phyloP scores from a whole-genome alignment of 768 basidiomycete species.

The Termitomyces eurrhizus region DNA sequence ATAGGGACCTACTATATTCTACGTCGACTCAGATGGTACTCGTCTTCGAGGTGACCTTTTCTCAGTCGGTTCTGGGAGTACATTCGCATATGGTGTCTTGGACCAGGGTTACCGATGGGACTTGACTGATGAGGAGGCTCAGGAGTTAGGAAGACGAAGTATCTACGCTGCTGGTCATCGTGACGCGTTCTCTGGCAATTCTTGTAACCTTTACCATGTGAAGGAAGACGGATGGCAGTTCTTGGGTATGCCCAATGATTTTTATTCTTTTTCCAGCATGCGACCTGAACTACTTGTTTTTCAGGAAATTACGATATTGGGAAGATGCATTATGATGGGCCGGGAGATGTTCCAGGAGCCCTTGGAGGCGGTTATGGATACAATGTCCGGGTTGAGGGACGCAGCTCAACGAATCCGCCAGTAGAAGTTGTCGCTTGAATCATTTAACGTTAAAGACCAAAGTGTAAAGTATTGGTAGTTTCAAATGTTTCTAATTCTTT shows the following conservation, averaged over 20 bases:
- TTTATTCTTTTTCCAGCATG: background rate
- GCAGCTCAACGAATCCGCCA: conserved; percentile 49
- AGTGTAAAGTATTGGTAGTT: conserved; percentile 13
- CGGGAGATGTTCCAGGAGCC: conserved; percentile 62
- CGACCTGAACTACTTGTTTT: conserved; percentile 8
- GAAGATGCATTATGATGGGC: conserved; percentile 88
- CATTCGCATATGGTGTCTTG: conserved; percentile 97
- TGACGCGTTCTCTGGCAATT: conserved; percentile 95
- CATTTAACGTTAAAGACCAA: background rate
- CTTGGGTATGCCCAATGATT: conserved; percentile 56
- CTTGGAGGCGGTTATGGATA: conserved; percentile 77
- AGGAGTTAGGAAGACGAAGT: conserved; percentile 88
- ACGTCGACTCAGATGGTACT: conserved; percentile 96
- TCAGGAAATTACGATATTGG: conserved; percentile 91
- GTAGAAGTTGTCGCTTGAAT: conserved; percentile 19
- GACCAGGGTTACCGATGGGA: conserved; percentile 97
- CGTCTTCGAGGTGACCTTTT: conserved; percentile 97
- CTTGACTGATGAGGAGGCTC: conserved; percentile 86
- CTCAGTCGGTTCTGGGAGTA: conserved; percentile 97
- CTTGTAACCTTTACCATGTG: conserved; percentile 94
- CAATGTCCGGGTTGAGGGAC: conserved; percentile 61
- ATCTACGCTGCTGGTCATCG: conserved; percentile 98
- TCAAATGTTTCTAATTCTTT: background rate
- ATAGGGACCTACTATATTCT: conserved; percentile 90
- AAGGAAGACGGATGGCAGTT: conserved; percentile 95